Evolutionary conservation across 192 early-diverging fungal genomes (phyloP).

Genomic region (Coemansia sp.): DNA sequence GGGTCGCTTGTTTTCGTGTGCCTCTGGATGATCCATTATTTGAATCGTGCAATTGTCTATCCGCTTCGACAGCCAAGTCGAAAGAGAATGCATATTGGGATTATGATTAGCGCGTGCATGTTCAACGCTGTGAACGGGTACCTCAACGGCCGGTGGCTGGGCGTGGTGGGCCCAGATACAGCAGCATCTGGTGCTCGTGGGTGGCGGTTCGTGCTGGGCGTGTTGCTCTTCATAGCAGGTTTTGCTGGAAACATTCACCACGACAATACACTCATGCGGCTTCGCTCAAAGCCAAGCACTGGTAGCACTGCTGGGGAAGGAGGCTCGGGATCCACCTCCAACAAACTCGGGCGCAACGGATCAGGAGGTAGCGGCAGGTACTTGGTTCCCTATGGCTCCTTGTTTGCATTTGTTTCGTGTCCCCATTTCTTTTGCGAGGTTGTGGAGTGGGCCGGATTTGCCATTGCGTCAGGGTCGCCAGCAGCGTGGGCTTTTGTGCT

Average conservation of each 20-base stretch:
- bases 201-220: conserved; percentile 3
- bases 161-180: neutral
- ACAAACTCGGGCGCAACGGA: neutral
- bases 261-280: conserved; percentile 33
- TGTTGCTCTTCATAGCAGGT: conserved; percentile 23
- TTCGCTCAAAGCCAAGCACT: conserved; percentile 10
- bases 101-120: conserved; percentile 30
- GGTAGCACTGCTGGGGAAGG: neutral
- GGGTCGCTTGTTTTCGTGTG: conserved; percentile 7
- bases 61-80: conserved; percentile 42
- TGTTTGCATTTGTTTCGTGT: conserved; percentile 48
- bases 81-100: conserved; percentile 47
- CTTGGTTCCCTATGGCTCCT: conserved; percentile 32
- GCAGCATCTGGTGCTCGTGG: neutral
- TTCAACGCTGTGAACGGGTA: conserved; percentile 55
- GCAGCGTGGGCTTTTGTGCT: conserved; percentile 52
- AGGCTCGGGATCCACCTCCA: neutral
- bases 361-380: conserved; percentile 17
- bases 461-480: conserved; percentile 33
- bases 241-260: conserved; percentile 46
- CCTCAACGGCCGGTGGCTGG: conserved; percentile 49
- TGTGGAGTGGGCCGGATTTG: conserved; percentile 52
- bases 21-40: conserved; percentile 44
- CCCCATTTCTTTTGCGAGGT: conserved; percentile 56
- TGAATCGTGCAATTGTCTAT: conserved; percentile 45